Conservation (phyloP, 495 filamentous ascomycete species). For the Choiromyces venosus region DNA sequence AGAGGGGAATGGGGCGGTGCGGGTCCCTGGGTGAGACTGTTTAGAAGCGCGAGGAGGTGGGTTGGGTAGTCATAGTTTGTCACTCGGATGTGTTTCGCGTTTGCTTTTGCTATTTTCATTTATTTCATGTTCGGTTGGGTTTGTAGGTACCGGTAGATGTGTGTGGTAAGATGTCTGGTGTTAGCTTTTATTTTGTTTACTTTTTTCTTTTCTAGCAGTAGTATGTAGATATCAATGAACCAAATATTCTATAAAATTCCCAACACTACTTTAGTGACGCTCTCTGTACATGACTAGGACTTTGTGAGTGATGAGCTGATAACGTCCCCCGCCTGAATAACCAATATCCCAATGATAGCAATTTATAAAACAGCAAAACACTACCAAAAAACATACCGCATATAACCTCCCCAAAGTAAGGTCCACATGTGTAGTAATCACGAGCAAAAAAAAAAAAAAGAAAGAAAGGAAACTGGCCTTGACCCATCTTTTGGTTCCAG, state of each 20-base stretch:
- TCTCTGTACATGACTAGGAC: too few species aligned
- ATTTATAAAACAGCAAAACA: too few species aligned
- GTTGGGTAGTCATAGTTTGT: constrained; percentile 54
- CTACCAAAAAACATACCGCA: too few species aligned
- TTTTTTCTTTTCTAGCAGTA: background rate
- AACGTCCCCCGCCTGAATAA: too few species aligned
- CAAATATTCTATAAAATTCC: background rate
- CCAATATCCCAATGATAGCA: too few species aligned
- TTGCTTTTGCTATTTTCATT: background rate
- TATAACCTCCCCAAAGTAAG: background rate
- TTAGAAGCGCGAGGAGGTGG: constrained; percentile 76
- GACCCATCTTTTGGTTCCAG: too few species aligned
- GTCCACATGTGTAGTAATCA: background rate
- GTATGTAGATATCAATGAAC: background rate
- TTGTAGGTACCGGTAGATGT: background rate
- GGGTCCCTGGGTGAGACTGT: constrained; percentile 80
- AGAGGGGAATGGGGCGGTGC: constrained; percentile 70
- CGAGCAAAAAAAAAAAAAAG: background rate
- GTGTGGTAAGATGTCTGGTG: background rate
- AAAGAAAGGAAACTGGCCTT: background rate
- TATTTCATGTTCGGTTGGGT: background rate
- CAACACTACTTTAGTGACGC: background rate
- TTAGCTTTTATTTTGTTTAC: too few species aligned
- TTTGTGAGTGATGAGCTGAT: too few species aligned
- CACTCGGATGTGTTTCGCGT: background rate